A percentile compares a stretch with the other conserved stretches of the same genome.
Conservation (phyloP, 2,329 filamentous ascomycete genomes). For the Colletotrichum chrysophilum region DNA sequence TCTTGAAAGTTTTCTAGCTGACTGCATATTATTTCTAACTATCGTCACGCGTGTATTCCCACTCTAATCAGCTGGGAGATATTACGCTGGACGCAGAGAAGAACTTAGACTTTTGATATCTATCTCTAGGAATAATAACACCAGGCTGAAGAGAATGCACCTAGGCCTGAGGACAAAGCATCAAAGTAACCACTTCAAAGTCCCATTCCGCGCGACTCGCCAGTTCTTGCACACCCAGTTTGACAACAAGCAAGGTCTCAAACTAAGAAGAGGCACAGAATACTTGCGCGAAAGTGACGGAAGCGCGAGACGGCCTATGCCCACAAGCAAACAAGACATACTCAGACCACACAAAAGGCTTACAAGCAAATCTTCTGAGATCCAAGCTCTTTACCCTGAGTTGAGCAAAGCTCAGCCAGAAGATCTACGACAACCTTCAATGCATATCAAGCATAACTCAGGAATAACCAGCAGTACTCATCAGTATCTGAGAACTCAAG, state of each 20-base stretch:
- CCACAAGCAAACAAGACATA: background rate
- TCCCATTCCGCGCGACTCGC: background rate
- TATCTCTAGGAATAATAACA: background rate
- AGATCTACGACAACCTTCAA: background rate
- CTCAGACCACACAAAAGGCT: background rate
- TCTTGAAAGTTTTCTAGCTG: background rate
- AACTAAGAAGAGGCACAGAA: background rate
- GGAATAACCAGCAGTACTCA: background rate
- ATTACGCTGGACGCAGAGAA: background rate
- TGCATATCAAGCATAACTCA: background rate
- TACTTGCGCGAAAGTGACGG: background rate
- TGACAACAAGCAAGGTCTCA: background rate
- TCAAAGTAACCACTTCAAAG: background rate
- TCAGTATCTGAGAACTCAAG: background rate
- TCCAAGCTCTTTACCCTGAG: rapidly evolving
- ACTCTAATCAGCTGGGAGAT: background rate
- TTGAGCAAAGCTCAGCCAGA: background rate
- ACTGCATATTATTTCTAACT: rapidly evolving
- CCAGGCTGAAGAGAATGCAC: rapidly evolving
- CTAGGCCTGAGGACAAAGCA: background rate
- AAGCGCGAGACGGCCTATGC: background rate
- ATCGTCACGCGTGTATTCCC: rapidly evolving
- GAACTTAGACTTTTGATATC: background rate
- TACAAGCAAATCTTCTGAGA: background rate
- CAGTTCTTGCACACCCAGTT: background rate